These are phyloP conservation scores for Pythium volutum DNA, from an alignment of 352 stramenopile genomes.

Conservation along the genomic window DNA sequence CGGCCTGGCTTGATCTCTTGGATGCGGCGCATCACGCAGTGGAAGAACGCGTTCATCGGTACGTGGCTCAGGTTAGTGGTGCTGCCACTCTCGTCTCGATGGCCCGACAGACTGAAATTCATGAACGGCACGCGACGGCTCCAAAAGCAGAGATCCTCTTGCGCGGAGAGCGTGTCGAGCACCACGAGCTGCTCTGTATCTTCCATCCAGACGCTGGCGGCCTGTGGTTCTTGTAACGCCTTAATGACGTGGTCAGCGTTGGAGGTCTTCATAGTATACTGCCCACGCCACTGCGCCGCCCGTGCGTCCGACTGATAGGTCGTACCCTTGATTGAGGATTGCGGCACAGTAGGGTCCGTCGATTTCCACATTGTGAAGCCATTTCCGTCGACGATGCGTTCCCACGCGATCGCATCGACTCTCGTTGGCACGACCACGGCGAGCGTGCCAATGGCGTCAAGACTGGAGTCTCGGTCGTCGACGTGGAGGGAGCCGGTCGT, in stretches of 20 bases:
- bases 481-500: conserved; percentile 25
- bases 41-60: conserved; percentile 26
- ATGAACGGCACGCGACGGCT: conserved; percentile 35
- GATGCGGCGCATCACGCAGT: conserved; percentile 32
- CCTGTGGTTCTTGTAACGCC: conserved; percentile 26
- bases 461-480: not conserved
- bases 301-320: conserved; percentile 22
- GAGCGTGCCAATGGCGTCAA: conserved; percentile 15
- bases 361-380: conserved; percentile 12
- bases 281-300: conserved; percentile 28
- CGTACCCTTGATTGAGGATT: not conserved
- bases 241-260: conserved; percentile 22
- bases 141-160: conserved; percentile 41
- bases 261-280: conserved; percentile 20
- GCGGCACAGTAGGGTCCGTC: not conserved
- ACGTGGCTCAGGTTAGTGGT: conserved; percentile 6
- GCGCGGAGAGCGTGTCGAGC: conserved; percentile 28
- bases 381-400: not conserved
- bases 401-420: conserved; percentile 3
- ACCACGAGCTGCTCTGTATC: conserved; percentile 22
- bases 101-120: conserved; percentile 22
- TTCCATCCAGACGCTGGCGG: conserved; percentile 21
- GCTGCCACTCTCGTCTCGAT: conserved; percentile 9
- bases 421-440: conserved; percentile 15
- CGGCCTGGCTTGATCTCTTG: conserved; percentile 20